Conservation (phyloP, 2,329 filamentous ascomycete genomes). For the Penicillium sumatraense region DNA sequence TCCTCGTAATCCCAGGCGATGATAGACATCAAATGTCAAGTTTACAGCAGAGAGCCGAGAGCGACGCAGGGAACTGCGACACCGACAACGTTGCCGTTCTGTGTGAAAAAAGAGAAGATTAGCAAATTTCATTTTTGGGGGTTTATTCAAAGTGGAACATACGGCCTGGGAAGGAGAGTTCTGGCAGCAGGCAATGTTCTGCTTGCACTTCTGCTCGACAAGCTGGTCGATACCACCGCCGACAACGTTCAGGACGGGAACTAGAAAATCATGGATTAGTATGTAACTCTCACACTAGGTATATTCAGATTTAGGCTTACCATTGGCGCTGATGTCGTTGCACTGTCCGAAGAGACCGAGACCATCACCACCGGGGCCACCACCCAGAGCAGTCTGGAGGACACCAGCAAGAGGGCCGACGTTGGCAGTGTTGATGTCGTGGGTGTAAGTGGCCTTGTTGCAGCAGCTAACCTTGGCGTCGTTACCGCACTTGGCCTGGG, state of each 20-base stretch:
- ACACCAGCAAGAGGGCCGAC: conserved; percentile 29
- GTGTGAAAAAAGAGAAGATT: background rate
- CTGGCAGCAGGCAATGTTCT: conserved; percentile 39
- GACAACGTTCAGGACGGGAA: conserved; percentile 14
- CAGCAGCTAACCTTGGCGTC: conserved; percentile 32
- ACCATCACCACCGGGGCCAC: conserved; percentile 28
- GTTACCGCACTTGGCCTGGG: conserved; percentile 31
- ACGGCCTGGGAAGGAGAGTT: conserved; percentile 28
- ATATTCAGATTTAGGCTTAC: conserved; percentile 27
- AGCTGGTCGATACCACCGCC: conserved; percentile 24
- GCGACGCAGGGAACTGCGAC: conserved; percentile 37
- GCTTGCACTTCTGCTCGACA: conserved; percentile 35
- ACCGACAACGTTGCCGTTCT: conserved; percentile 35
- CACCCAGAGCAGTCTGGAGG: conserved; percentile 31
- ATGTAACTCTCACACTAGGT: too few relatives aligned
- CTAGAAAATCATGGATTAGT: background rate
- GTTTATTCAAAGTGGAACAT: conserved; percentile 6
- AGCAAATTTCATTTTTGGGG: background rate
- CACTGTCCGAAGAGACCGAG: conserved; percentile 38
- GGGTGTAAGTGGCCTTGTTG: conserved; percentile 35
- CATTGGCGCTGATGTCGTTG: conserved; percentile 33
- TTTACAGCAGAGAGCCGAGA: conserved; percentile 35
- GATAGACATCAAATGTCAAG: background rate
- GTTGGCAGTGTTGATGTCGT: conserved; percentile 24
- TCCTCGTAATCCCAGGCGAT: background rate